Percentiles rank a stretch among this genome's conserved stretches.
Conservation (phyloP, 345 rosid genomes). For the Gossypium arboreum region DNA sequence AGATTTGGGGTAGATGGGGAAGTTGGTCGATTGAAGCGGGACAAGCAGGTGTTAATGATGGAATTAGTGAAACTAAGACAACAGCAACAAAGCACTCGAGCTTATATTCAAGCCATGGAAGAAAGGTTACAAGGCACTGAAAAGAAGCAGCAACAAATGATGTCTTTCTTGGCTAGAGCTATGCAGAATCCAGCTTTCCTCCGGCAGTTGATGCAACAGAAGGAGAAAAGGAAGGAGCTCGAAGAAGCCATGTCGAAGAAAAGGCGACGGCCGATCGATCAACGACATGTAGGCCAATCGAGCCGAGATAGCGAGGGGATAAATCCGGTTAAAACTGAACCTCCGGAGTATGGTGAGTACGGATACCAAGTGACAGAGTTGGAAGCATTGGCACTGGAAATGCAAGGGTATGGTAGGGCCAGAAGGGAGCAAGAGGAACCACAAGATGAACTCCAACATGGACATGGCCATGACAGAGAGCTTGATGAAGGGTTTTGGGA, state of each 20-base stretch:
- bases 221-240: conserved; percentile 46
- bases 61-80: conserved; percentile 67
- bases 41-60: conserved; percentile 50
- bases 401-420: conserved; percentile 60
- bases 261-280: conserved; percentile 42
- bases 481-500: conserved; percentile 70
- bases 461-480: conserved; percentile 28
- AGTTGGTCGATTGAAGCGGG: conserved; percentile 49
- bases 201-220: conserved; percentile 46
- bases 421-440: conserved; percentile 27
- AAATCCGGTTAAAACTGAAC: conserved; percentile 39
- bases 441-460: conserved; percentile 24
- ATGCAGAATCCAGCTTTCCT: conserved; percentile 63
- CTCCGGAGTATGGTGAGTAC: conserved; percentile 36
- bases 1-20: conserved; percentile 42
- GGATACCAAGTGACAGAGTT: conserved; percentile 59
- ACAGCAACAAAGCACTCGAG: conserved; percentile 61
- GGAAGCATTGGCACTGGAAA: conserved; percentile 87
- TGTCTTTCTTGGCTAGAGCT: conserved; percentile 73
- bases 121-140: conserved; percentile 61
- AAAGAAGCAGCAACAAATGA: conserved; percentile 78
- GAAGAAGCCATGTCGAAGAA: conserved; percentile 52
- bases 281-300: conserved; percentile 20
- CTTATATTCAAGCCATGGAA: conserved; percentile 59
- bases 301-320: conserved; percentile 8